Conservation (phyloP, 148 eudicot species). For the Vaccinium macrocarpon region DNA sequence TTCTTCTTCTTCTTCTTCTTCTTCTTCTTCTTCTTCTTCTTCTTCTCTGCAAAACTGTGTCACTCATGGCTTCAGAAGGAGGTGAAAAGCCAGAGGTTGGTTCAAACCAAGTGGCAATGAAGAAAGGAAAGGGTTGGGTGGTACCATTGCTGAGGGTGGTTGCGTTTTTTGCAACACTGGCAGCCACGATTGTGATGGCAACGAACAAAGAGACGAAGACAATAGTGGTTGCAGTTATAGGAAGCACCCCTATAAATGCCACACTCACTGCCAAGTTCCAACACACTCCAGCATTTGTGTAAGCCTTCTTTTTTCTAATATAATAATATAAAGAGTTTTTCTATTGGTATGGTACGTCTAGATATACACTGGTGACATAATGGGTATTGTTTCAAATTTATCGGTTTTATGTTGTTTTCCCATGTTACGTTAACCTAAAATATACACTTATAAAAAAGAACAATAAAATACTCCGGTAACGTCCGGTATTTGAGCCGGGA, state of each 20-base stretch:
- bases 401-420: no score
- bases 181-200: conserved; percentile 75
- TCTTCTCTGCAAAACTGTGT: no score
- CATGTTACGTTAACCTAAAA: no score
- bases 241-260: conserved; percentile 60
- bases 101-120: not conserved
- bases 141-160: conserved; percentile 44
- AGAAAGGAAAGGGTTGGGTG: not conserved
- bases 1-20: not conserved
- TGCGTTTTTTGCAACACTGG: conserved; percentile 49
- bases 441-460: no score
- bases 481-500: no score
- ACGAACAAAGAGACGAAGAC: conserved; percentile 69
- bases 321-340: no score
- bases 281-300: conserved; percentile 78
- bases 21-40: not conserved
- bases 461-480: no score
- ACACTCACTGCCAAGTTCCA: conserved; percentile 77
- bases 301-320: conserved; percentile 18
- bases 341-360: no score
- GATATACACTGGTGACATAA: no score
- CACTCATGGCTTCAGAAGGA: conserved; percentile 26
- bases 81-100: conserved; percentile 25
- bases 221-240: conserved; percentile 72
- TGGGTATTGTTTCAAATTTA: no score